Evolutionary conservation across 106 monocot genomes (phyloP), one percentile per base, ranked within the genome.

Genomic region (Amphibolis antarctica): DNA sequence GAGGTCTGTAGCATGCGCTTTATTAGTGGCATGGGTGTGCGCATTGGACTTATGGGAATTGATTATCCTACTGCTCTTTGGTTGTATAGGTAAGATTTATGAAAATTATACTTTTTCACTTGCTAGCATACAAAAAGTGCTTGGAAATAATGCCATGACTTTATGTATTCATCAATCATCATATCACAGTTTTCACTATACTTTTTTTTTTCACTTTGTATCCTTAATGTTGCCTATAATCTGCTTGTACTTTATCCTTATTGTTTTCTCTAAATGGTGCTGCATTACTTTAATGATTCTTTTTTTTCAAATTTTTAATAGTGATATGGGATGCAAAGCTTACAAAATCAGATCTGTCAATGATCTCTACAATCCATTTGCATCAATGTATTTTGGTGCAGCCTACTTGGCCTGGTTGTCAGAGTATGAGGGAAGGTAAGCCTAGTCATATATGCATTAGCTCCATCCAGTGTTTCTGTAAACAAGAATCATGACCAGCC

Each of bases 311-410:
- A n/a, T n/a, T n/a, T 51, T 18, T 1, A 63, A 59, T 42, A 98
- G 91, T 71, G 87, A 98, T 63, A n/a, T 78, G 23, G 80, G 84
- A 27, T 73, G 61, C 52, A 85, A 73, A 69, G 81, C 69, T 13
- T 98, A 91, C 60, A 75, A 67, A 70, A 80, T 98, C 5, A 81
- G 50, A 1, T 91, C 98, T 42, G 86, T 98, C 10, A 85, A 87
- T 50, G 91, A 91, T 72, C 82, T 98, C 9, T 87, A 79, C 73
- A 85, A 85, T 74, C 98, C 98, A 48, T 98, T 98, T 77, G 80
- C 74, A 46, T 98, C 91, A 28, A 98, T 91, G 82, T 98, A 98
- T 74, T 98, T 91, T 55, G 98, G 87, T 69, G 87, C 82, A 45
- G 75, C 91, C 13, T 98, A 98, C 64, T 70, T 83, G 63, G 63